Evolutionary conservation across 352 stramenopile genomes (phyloP).

Genomic region (Phytophthora litchii): DNA sequence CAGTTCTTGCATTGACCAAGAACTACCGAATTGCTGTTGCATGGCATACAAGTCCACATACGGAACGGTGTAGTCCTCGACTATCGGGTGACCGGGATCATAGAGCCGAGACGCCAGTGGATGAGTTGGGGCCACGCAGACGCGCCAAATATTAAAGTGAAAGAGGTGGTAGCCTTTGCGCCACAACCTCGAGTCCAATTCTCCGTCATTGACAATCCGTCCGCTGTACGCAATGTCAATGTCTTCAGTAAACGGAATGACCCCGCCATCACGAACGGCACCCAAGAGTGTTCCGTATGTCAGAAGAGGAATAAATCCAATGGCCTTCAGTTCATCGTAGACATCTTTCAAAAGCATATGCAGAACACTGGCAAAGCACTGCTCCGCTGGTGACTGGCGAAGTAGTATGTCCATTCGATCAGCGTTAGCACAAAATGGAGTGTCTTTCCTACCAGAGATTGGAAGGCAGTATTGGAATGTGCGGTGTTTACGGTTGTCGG

Average conservation of each 20-base stretch:
- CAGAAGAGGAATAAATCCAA: slow-evolving; percentile 32
- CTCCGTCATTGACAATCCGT: slow-evolving; percentile 7
- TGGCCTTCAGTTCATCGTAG: slow-evolving; percentile 38
- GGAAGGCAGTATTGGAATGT: slow-evolving; percentile 46
- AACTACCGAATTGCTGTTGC: slow-evolving; percentile 6
- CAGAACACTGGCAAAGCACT: slow-evolving; percentile 51
- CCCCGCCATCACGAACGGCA: slow-evolving; percentile 43
- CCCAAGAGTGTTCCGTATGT: slow-evolving; percentile 54
- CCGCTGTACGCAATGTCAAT: slow-evolving; percentile 47
- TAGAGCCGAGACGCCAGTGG: slow-evolving; percentile 42
- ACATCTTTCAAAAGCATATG: slow-evolving; percentile 60
- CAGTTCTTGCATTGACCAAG: slow-evolving; percentile 33
- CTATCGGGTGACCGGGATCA: slow-evolving; percentile 21
- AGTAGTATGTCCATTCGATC: slow-evolving; percentile 53
- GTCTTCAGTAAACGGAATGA: slow-evolving; percentile 61
- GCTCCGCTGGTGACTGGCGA: slow-evolving; percentile 22
- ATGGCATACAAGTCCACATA: slow-evolving; percentile 48
- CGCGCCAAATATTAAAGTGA: slow-evolving; percentile 35
- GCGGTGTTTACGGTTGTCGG: neutral
- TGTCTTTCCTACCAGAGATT: slow-evolving; percentile 47
- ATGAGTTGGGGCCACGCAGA: slow-evolving; percentile 45
- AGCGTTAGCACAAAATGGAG: slow-evolving; percentile 36
- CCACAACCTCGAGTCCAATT: slow-evolving; percentile 29
- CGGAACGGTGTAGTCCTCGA: slow-evolving; percentile 19
- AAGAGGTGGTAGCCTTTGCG: slow-evolving; percentile 60